Evolutionary conservation across 1,139 yeast species (phyloP).

Genomic region (Kodamaea arcana): DNA sequence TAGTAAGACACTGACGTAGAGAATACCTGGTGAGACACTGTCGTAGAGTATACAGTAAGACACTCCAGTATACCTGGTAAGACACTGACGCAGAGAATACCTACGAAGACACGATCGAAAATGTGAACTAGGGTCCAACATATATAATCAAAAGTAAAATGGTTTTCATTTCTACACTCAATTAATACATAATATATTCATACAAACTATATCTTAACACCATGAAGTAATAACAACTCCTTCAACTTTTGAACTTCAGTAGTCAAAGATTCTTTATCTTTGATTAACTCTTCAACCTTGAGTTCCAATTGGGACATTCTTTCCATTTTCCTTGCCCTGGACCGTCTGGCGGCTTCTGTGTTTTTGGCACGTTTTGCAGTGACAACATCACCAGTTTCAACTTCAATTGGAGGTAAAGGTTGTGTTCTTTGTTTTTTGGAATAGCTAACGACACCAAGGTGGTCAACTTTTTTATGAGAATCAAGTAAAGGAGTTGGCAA

Average conservation of each 20-base stretch:
- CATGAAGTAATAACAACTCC: constrained; percentile 31
- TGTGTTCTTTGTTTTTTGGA: constrained; percentile 58
- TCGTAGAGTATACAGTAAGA: no score
- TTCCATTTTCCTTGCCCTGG: constrained; percentile 89
- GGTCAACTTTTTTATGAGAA: constrained; percentile 38
- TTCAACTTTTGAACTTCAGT: constrained; percentile 57
- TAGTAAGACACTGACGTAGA: no score
- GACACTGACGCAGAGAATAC: no score
- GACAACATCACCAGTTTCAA: constrained; percentile 59
- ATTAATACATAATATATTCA: no score
- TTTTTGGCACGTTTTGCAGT: constrained; percentile 87
- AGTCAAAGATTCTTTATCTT: constrained; percentile 52
- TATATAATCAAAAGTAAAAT: no score
- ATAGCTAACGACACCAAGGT: constrained; percentile 60
- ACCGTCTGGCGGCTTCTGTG: constrained; percentile 95
- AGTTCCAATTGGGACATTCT: constrained; percentile 80
- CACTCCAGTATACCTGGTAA: no score
- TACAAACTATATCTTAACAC: background rate
- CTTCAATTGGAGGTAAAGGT: constrained; percentile 63
- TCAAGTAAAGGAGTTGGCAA: constrained; percentile 29
- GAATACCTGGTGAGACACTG: no score
- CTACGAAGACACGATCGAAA: no score
- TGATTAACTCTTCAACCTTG: constrained; percentile 61
- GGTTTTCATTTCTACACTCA: no score
- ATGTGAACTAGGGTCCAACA: no score